Evolutionary conservation across 2,329 filamentous ascomycete species (phyloP).

Genomic region (Colletotrichum navitas): DNA sequence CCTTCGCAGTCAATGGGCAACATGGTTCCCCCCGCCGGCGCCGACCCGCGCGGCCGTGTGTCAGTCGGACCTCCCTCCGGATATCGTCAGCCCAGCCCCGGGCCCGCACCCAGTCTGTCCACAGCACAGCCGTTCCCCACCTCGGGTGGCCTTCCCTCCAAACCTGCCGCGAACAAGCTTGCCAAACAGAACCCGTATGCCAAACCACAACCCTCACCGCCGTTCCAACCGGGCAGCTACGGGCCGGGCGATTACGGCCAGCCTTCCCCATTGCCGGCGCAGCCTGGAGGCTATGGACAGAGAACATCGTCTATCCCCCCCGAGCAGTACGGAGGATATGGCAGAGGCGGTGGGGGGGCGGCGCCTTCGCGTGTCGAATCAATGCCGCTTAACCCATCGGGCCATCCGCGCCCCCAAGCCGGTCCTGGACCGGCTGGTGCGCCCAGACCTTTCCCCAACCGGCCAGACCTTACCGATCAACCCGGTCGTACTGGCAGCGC

Average conservation of each 20-base stretch:
- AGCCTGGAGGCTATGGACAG: constrained; percentile 56
- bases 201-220: constrained; percentile 46
- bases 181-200: constrained; percentile 52
- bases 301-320: constrained; percentile 50
- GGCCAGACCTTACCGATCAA: constrained; percentile 37
- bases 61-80: constrained; percentile 58
- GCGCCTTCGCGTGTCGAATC: constrained; percentile 51
- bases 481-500: constrained; percentile 54
- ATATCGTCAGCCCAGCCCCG: constrained; percentile 58
- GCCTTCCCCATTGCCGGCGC: constrained; percentile 42
- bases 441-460: constrained; percentile 30
- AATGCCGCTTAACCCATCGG: constrained; percentile 44
- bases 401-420: constrained; percentile 31
- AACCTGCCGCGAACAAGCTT: constrained; percentile 54
- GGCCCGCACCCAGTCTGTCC: constrained; percentile 46
- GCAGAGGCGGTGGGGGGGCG: constrained; percentile 46
- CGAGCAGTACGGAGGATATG: constrained; percentile 48
- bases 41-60: constrained; percentile 57
- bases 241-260: constrained; percentile 42
- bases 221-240: constrained; percentile 45
- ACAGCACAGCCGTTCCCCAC: constrained; percentile 47
- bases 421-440: constrained; percentile 30
- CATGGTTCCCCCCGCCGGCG: constrained; percentile 58
- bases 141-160: constrained; percentile 50
- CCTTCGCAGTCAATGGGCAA: constrained; percentile 61